These are phyloP conservation scores for Psilocybe sp. DNA, from an alignment of 768 basidiomycete genomes.

Conservation along the genomic window DNA sequence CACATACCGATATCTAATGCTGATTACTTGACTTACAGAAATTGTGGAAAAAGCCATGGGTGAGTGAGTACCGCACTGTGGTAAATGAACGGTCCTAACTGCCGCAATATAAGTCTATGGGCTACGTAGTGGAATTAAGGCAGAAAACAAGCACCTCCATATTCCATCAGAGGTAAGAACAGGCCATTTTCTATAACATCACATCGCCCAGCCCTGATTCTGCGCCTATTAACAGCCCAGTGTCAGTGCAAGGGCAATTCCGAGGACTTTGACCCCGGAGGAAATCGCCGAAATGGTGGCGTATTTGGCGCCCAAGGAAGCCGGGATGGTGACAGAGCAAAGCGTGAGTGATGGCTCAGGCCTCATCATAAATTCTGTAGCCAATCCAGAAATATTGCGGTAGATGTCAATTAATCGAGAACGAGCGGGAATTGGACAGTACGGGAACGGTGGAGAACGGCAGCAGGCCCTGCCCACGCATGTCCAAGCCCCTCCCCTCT, in stretches of 20 bases:
- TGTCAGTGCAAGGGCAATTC: neutral
- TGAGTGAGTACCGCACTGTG: neutral
- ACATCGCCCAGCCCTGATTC: neutral
- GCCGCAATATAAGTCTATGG: neutral
- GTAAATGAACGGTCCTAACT: neutral
- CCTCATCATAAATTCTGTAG: neutral
- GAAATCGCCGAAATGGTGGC: constrained; percentile 35
- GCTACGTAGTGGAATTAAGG: too few relatives aligned
- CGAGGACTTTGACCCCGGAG: constrained; percentile 21
- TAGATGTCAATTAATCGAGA: constrained; percentile 23
- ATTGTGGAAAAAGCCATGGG: constrained; percentile 13
- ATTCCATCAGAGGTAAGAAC: too few relatives aligned
- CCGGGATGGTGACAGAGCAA: constrained; percentile 29
- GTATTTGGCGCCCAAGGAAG: constrained; percentile 33
- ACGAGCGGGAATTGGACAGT: too few relatives aligned
- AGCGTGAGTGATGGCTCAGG: constrained; percentile 8
- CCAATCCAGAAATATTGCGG: neutral
- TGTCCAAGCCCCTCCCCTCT: too few relatives aligned
- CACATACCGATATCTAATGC: neutral
- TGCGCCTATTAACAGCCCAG: neutral
- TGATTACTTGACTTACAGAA: constrained; percentile 2
- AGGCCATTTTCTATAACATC: neutral
- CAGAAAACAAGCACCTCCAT: too few relatives aligned
- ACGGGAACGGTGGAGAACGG: too few relatives aligned
- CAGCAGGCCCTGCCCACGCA: too few relatives aligned